Conservation (phyloP, 2,329 filamentous ascomycete genomes). For the Pyricularia sp. region DNA sequence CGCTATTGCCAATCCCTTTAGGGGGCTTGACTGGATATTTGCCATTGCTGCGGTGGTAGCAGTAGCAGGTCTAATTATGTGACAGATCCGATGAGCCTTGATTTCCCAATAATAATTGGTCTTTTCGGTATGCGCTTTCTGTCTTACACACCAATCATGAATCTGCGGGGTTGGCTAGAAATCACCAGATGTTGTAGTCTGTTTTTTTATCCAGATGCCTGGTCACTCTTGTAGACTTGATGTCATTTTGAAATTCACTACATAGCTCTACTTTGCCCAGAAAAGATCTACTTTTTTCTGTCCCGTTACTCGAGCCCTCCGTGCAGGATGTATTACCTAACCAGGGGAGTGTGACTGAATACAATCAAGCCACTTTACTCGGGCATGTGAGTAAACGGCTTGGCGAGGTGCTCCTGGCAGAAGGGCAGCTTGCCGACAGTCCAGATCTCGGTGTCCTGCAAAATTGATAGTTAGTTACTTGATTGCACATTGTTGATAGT, state of each 20-base stretch:
- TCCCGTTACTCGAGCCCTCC: background rate
- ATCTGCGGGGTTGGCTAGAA: no score
- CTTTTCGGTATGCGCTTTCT: no score
- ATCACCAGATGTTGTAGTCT: background rate
- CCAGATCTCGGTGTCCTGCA: constrained; percentile 61
- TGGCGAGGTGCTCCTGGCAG: constrained; percentile 55
- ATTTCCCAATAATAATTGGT: no score
- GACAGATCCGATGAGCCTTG: background rate
- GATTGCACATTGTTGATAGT: background rate
- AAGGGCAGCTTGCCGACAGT: constrained; percentile 60
- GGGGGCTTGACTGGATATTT: background rate
- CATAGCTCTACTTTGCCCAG: background rate
- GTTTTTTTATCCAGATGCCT: background rate
- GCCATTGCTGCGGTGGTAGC: background rate
- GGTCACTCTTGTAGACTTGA: background rate
- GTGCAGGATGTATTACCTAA: background rate
- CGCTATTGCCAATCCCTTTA: background rate
- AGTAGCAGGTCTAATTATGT: background rate
- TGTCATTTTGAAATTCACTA: background rate
- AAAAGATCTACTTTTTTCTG: background rate
- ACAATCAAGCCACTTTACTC: constrained; percentile 25
- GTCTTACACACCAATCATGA: no score
- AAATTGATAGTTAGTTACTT: background rate
- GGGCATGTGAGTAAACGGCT: constrained; percentile 57
- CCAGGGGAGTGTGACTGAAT: background rate